These are phyloP conservation scores for Isatis lusitanica DNA, from an alignment of 441 rosid genomes.

Conservation along the genomic window DNA sequence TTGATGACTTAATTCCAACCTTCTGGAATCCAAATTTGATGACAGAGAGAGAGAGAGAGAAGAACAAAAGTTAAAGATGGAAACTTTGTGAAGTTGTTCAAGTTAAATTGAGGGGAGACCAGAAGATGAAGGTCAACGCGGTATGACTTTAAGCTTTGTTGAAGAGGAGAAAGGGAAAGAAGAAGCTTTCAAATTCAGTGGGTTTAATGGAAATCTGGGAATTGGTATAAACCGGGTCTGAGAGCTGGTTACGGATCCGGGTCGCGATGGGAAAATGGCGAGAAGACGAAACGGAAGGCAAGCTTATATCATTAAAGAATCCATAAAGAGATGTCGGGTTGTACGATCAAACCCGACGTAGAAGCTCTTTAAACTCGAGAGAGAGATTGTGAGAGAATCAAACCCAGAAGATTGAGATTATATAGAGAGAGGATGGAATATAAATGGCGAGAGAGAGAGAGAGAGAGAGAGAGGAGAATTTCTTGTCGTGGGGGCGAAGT, in stretches of 20 bases:
- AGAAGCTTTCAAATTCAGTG: background rate
- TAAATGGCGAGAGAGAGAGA: background rate
- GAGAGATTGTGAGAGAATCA: conserved; percentile 22
- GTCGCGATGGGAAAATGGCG: background rate
- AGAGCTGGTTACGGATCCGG: conserved; percentile 31
- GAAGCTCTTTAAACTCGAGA: conserved; percentile 20
- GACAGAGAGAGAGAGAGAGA: background rate
- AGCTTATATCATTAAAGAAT: conserved; percentile 26
- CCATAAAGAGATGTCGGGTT: background rate
- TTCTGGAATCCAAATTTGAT: background rate
- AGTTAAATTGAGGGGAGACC: conserved; percentile 17
- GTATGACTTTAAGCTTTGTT: background rate
- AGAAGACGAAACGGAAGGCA: conserved; percentile 16
- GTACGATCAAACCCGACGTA: conserved; percentile 2
- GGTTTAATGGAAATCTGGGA: background rate
- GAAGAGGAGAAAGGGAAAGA: background rate
- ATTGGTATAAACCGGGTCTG: conserved; percentile 12
- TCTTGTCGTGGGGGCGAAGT: conserved; percentile 40
- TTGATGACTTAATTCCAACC: background rate
- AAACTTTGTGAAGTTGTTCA: conserved; percentile 12
- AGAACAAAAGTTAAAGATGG: background rate
- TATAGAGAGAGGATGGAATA: conserved; percentile 6
- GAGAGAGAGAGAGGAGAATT: background rate
- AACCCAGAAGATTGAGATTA: conserved; percentile 16
- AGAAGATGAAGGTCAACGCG: conserved; percentile 34